A percentile compares a stretch with the other conserved stretches of the same genome.
These are phyloP conservation scores for Pestalotiopsis sp. DNA, from an alignment of 2,329 filamentous ascomycete genomes.

Conservation along the genomic window DNA sequence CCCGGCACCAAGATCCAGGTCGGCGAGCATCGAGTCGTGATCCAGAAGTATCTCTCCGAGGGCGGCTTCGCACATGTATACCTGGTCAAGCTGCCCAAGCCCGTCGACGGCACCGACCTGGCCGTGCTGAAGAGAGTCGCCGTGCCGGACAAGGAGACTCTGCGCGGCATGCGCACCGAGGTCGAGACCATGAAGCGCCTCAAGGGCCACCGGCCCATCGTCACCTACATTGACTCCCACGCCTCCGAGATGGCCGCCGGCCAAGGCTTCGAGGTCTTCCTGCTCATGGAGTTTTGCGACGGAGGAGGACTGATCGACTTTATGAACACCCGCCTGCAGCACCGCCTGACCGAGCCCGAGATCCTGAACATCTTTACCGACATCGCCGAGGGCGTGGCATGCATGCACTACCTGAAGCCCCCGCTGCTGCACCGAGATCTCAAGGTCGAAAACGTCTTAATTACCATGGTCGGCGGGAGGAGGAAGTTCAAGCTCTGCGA, in stretches of 20 bases:
- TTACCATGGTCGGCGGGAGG: conserved; percentile 67
- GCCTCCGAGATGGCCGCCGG: conserved; percentile 90
- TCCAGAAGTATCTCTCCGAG: conserved; percentile 97
- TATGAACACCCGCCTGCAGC: conserved; percentile 97
- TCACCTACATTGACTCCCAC: conserved; percentile 98
- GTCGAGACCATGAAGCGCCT: conserved; percentile 99
- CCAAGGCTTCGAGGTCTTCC: conserved; percentile 93
- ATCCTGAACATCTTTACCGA: conserved; percentile 97
- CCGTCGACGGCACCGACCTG: conserved; percentile 76
- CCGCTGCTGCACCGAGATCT: conserved; percentile 90
- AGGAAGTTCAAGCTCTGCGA: conserved; percentile 95
- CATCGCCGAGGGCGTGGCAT: conserved; percentile 93
- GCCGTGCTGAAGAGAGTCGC: conserved; percentile 94
- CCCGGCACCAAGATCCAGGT: conserved; percentile 97
- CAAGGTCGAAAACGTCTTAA: conserved; percentile 98
- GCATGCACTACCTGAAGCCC: conserved; percentile 98
- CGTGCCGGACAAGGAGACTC: conserved; percentile 90
- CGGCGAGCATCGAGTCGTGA: conserved; percentile 86
- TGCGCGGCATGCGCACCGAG: conserved; percentile 96
- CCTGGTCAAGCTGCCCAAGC: conserved; percentile 81
- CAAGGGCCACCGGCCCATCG: conserved; percentile 93
- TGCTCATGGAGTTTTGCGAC: conserved; percentile 97
- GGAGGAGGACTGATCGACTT: conserved; percentile 97
- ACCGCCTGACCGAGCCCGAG: conserved; percentile 95
- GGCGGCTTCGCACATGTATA: conserved; percentile 99